phyloP scores from a whole-genome alignment of 176 grass and related monocot genomes.

The Bonia amplexicaulis region DNA sequence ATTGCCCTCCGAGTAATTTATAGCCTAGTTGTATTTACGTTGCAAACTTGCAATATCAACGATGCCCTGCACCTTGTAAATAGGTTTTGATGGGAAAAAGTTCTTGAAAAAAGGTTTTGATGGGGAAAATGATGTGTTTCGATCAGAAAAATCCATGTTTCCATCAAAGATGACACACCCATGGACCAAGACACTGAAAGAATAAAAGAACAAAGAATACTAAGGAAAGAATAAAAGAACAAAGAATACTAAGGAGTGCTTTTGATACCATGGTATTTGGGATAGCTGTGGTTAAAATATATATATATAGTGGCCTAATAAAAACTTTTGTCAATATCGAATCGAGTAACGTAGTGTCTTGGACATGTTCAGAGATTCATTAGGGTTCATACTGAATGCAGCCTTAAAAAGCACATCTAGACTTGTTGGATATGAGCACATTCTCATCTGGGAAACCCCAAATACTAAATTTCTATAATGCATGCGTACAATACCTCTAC shows the following conservation, averaged over 20 bases:
- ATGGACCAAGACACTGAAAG: background rate
- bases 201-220: background rate
- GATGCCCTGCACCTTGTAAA: background rate
- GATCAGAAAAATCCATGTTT: background rate
- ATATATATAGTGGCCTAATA: background rate
- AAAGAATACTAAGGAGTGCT: background rate
- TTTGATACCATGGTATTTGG: background rate
- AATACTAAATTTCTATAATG: background rate
- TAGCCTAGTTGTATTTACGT: background rate
- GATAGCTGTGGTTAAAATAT: background rate
- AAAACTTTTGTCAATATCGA: background rate
- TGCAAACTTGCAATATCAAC: background rate
- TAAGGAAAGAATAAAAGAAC: background rate
- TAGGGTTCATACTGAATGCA: background rate
- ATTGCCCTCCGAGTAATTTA: background rate
- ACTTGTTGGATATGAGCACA: background rate
- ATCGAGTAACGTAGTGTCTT: background rate
- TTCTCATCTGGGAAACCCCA: background rate
- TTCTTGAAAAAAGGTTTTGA: background rate
- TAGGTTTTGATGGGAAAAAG: background rate
- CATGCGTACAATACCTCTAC: slow-evolving; percentile 58
- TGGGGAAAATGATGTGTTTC: background rate
- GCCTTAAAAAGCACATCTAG: background rate
- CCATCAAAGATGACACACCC: background rate
- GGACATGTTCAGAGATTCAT: background rate